Evolutionary conservation across 768 basidiomycete genomes (phyloP).

Genomic region (Dacryopinax primogenitus): DNA sequence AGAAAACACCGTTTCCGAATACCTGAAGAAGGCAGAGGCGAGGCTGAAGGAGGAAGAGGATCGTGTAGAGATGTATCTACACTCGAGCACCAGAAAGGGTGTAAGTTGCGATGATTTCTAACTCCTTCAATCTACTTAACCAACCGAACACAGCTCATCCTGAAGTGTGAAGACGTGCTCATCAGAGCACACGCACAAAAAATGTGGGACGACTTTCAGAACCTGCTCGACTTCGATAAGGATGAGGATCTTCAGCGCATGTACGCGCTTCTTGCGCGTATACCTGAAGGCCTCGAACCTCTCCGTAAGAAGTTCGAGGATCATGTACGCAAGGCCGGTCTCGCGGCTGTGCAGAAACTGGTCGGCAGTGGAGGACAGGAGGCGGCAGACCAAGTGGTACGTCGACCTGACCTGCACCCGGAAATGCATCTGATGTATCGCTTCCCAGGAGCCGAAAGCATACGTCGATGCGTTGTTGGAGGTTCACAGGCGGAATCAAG

Average conservation of each 20-base stretch:
- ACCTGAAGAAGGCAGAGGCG: conserved; percentile 88
- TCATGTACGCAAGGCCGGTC: conserved; percentile 84
- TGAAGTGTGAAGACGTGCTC: conserved; percentile 73
- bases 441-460: conserved; percentile 62
- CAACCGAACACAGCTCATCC: conserved; percentile 25
- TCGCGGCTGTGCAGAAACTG: conserved; percentile 64
- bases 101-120: conserved; percentile 31
- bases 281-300: conserved; percentile 80
- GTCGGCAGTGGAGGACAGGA: conserved; percentile 41
- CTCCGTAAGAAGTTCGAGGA: conserved; percentile 85
- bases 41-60: conserved; percentile 89
- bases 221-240: conserved; percentile 80
- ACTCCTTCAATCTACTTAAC: conserved; percentile 11
- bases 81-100: conserved; percentile 73
- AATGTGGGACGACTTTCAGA: conserved; percentile 91
- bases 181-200: conserved; percentile 71
- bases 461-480: conserved; percentile 88
- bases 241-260: conserved; percentile 90
- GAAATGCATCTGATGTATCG: background rate
- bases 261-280: conserved; percentile 84
- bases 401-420: conserved; percentile 9
- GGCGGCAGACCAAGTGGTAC: conserved; percentile 41
- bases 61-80: conserved; percentile 84
- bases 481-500: conserved; percentile 83
- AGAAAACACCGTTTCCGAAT: conserved; percentile 82